These are phyloP conservation scores for Aureobasidium sp. DNA, from an alignment of 2,329 filamentous ascomycete species.

Conservation along the genomic window DNA sequence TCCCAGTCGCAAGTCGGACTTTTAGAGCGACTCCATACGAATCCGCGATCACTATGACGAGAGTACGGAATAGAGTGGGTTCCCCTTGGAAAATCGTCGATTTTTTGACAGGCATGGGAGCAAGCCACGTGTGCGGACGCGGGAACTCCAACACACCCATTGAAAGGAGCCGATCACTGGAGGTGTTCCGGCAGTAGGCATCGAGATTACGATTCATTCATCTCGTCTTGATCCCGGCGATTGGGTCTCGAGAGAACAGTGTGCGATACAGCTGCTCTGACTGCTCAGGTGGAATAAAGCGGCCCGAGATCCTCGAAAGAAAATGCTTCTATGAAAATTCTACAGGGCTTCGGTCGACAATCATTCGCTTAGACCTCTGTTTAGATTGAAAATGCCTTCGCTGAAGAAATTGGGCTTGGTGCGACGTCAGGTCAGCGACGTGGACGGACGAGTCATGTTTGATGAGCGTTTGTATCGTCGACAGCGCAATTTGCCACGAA, in stretches of 20 bases:
- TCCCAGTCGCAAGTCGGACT: neutral
- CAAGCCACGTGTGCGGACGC: conserved; percentile 5
- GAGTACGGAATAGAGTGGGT: neutral
- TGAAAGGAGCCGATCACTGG: neutral
- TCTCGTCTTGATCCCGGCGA: neutral
- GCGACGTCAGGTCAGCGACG: conserved; percentile 2
- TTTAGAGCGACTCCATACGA: neutral
- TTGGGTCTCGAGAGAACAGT: neutral
- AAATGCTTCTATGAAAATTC: conserved; percentile 8
- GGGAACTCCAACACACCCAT: neutral
- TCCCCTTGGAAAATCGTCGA: neutral
- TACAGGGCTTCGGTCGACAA: conserved; percentile 3
- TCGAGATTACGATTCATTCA: neutral
- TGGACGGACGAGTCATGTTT: conserved; percentile 7
- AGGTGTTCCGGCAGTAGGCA: neutral
- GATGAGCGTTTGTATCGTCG: conserved; percentile 7
- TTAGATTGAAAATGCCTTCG: conserved; percentile 11
- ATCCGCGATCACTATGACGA: conserved; percentile 1
- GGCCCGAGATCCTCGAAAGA: neutral
- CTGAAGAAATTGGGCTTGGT: conserved; percentile 8
- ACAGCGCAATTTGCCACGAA: conserved; percentile 13
- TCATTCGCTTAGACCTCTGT: conserved; percentile 3
- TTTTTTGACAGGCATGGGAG: neutral
- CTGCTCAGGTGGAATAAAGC: neutral
- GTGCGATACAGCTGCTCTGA: neutral